These are phyloP conservation scores for Mycena alexandri DNA, from an alignment of 768 basidiomycete genomes.

Conservation along the genomic window DNA sequence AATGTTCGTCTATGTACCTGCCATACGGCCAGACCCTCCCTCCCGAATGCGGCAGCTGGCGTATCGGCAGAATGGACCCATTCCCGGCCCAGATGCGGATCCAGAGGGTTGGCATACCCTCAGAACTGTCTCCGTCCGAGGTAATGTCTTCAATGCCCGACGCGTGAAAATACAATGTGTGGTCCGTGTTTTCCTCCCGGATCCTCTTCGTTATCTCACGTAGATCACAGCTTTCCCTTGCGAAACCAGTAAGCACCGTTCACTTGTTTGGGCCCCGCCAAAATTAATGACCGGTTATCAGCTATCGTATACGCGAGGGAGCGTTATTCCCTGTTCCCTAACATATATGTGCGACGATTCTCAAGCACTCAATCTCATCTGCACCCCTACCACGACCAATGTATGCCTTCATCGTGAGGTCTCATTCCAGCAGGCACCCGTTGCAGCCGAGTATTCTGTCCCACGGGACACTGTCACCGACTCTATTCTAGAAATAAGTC, in stretches of 20 bases:
- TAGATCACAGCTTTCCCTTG: conserved; percentile 48
- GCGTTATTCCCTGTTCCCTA: conserved; percentile 34
- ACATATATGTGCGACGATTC: conserved; percentile 28
- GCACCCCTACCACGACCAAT: conserved; percentile 30
- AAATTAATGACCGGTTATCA: background rate
- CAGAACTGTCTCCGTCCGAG: conserved; percentile 37
- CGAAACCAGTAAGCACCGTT: conserved; percentile 49
- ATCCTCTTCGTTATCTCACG: background rate
- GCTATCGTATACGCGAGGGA: conserved; percentile 38
- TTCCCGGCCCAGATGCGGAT: conserved; percentile 50
- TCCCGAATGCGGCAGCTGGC: conserved; percentile 51
- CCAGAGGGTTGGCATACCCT: conserved; percentile 52
- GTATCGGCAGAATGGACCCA: conserved; percentile 45
- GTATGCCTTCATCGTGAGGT: conserved; percentile 31
- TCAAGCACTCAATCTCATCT: conserved; percentile 35
- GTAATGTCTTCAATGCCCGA: conserved; percentile 40
- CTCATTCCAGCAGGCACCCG: conserved; percentile 10
- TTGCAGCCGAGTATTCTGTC: conserved; percentile 13
- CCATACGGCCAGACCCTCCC: conserved; percentile 45
- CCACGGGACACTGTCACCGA: background rate
- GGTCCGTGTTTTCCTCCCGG: conserved; percentile 37
- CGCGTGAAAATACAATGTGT: conserved; percentile 45
- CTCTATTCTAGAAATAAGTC: conserved; percentile 30
- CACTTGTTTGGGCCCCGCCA: background rate
- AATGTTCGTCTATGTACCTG: conserved; percentile 50